These are phyloP conservation scores for Prunus armeniaca DNA, from an alignment of 306 rosid species.

Conservation along the genomic window DNA sequence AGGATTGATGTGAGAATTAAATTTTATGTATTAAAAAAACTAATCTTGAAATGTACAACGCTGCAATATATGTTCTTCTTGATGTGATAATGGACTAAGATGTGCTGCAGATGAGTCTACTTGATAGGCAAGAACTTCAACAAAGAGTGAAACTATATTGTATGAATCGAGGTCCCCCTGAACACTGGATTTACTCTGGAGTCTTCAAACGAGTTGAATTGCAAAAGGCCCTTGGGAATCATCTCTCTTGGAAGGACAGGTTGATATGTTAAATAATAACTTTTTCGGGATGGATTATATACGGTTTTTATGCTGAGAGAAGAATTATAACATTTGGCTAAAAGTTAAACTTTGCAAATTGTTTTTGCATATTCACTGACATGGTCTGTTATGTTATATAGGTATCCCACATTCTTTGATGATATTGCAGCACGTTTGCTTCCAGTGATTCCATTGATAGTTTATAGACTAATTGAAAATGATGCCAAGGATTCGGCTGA, in stretches of 20 bases:
- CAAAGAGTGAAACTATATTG: slow-evolving; percentile 66
- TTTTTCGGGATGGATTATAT: not conserved
- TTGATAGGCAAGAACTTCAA: slow-evolving; percentile 93
- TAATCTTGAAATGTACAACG: not conserved
- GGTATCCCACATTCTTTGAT: slow-evolving; percentile 91
- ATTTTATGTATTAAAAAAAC: not conserved
- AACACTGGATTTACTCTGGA: slow-evolving; percentile 82
- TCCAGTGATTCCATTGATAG: slow-evolving; percentile 88
- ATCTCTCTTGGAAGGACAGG: slow-evolving; percentile 98
- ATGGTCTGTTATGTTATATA: slow-evolving; percentile 30
- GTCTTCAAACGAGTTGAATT: slow-evolving; percentile 68
- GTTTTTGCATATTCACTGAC: slow-evolving; percentile 21
- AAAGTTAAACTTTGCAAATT: not conserved
- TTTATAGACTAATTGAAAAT: slow-evolving; percentile 91
- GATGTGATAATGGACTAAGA: slow-evolving; percentile 17
- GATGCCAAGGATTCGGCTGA: slow-evolving; percentile 87
- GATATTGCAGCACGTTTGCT: slow-evolving; percentile 92
- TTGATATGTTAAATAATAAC: slow-evolving; percentile 26
- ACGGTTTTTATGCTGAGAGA: slow-evolving; percentile 15
- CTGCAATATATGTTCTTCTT: not conserved
- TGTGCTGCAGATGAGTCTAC: slow-evolving; percentile 74
- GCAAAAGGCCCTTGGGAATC: slow-evolving; percentile 93
- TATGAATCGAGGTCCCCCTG: slow-evolving; percentile 61
- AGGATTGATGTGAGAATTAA: not conserved
- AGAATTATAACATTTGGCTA: not conserved